Conservation (phyloP, 441 rosid species). For the Gossypium aridum region DNA sequence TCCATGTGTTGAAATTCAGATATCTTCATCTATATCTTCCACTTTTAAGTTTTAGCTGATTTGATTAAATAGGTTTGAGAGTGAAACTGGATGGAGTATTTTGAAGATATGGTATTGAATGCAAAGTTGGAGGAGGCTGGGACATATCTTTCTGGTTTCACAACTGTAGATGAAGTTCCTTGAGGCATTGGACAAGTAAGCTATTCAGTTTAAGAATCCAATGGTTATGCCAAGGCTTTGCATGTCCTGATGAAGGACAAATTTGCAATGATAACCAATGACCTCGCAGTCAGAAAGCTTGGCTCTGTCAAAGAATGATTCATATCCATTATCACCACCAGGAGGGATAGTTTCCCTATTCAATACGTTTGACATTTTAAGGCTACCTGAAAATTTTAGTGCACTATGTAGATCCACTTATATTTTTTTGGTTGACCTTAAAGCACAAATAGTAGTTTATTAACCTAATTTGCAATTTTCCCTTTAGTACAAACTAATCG, state of each 20-base stretch:
- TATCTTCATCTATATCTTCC: neutral
- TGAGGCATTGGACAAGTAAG: slow-evolving; percentile 51
- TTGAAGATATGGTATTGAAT: slow-evolving; percentile 39
- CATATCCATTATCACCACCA: slow-evolving; percentile 51
- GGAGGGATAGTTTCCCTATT: slow-evolving; percentile 56
- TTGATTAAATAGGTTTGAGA: slow-evolving; percentile 38
- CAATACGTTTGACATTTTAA: slow-evolving; percentile 47
- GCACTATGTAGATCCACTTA: no score
- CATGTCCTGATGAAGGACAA: slow-evolving; percentile 49
- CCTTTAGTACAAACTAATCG: neutral
- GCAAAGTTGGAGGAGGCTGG: slow-evolving; percentile 51
- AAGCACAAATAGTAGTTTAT: no score
- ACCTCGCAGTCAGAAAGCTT: slow-evolving; percentile 20
- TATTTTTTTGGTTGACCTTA: no score
- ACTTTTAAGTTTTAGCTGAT: neutral
- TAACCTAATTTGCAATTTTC: neutral
- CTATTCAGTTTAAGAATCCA: neutral
- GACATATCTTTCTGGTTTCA: slow-evolving; percentile 48
- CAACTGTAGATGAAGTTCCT: slow-evolving; percentile 37
- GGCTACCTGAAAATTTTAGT: slow-evolving; percentile 21
- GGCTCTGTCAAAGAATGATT: slow-evolving; percentile 55
- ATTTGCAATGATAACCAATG: slow-evolving; percentile 53
- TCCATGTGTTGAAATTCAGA: no score
- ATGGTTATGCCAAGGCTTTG: slow-evolving; percentile 45
- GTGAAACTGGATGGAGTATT: slow-evolving; percentile 39